Evolutionary conservation across 2,329 filamentous ascomycete genomes (phyloP), one percentile per base, ranked within the genome.

Genomic region (Penicillium sp.): DNA sequence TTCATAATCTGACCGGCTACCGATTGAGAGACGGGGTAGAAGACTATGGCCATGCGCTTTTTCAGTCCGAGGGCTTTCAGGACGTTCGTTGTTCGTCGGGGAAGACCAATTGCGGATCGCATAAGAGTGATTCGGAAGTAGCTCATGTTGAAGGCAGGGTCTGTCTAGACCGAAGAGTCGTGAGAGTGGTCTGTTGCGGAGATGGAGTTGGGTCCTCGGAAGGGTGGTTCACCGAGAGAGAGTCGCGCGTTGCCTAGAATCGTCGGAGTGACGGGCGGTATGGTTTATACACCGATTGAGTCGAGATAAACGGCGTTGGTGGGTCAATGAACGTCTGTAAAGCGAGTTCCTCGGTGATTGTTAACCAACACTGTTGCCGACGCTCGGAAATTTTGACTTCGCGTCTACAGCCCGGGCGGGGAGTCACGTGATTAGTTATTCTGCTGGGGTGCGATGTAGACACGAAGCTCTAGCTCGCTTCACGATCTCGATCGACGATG

Each of bases 111-210:
- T 72, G 90, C 90, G 61, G 90, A 93, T 75, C 93, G 91, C 80
- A 95, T 87, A 61, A 97, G 90, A 53, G 92, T 96, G 77, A 97
- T 92, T 75, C 91, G 90, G 85, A 97, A 97, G 84, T 86, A 96
- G 61, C 88, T 84, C 90, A 93, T 93, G 64, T 64, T 72, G 65
- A 31, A 17, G 19, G 47, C 23, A 29, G 19, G 47, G 7, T 23
- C 5, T 49, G 13, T 49, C 7, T 7, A 17, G 23, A 29, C 5
- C 3, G 47, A 26, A 15, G 8, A 26, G 47, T 26, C 3, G 19
- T 29, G 47, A 26, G 21, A 30, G 35, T 44, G 45, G 38, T n/a
- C 45, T 58, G 60, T 46, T 41, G 38, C 52, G 52, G 15, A 26
- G 29, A 21, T 26, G 13, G 46, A 23, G 4, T 26, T 26, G n/a